A percentile compares a stretch with the other conserved stretches of the same genome.
phyloP scores from a whole-genome alignment of 495 filamentous ascomycete genomes.

The Neurospora intermedia region DNA sequence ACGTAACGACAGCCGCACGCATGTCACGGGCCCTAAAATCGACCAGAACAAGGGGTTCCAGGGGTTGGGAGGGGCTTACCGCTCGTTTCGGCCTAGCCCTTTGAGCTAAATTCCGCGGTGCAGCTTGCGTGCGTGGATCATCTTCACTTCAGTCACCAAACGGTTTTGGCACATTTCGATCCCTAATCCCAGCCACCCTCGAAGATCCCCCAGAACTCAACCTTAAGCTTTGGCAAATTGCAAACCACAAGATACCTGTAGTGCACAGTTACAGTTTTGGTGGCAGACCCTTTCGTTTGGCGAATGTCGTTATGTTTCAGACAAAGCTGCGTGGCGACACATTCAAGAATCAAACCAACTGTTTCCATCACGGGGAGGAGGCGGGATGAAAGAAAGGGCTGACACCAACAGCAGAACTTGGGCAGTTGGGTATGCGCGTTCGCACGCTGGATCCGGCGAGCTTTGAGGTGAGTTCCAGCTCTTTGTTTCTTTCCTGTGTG shows the following conservation, averaged over 20 bases:
- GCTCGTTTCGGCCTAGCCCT: background rate
- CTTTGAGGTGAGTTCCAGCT: background rate
- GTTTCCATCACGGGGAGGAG: background rate
- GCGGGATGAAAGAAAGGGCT: background rate
- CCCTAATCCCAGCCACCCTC: background rate
- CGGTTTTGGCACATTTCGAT: background rate
- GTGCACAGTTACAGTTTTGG: background rate
- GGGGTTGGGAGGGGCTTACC: background rate
- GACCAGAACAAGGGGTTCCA: background rate
- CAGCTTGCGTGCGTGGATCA: background rate
- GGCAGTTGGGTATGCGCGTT: background rate
- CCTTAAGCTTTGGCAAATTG: background rate
- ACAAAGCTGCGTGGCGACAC: background rate
- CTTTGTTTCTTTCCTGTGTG: background rate
- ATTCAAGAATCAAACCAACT: background rate
- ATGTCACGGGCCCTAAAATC: background rate
- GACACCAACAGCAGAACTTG: background rate
- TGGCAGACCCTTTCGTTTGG: background rate
- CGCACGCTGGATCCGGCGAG: background rate
- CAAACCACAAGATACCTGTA: background rate
- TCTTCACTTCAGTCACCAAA: background rate
- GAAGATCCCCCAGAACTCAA: background rate
- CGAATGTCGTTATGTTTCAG: background rate
- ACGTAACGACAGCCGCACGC: conserved; percentile 10
- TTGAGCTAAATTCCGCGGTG: background rate